Base-by-base conservation (phyloP, 2,329 filamentous ascomycete species). In the Fusarium torreyae region DNA sequence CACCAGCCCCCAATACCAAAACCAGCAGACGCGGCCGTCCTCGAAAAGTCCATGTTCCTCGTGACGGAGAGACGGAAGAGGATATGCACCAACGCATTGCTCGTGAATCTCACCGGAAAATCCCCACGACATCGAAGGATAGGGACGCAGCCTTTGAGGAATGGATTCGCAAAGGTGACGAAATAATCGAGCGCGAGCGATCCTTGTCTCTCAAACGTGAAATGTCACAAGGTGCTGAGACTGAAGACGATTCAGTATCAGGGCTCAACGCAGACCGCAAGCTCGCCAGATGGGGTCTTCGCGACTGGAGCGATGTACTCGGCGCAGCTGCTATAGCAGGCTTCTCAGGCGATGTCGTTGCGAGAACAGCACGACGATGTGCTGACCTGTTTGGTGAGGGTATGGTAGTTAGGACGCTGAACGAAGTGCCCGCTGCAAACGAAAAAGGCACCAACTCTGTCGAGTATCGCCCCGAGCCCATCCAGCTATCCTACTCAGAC, bases 261-360 rank as follows among this genome's bases (percentile, higher is more conserved):
- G 68, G 71, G 31, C 67, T 59, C 33, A 74, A 70, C 20, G 45
- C 48, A 14, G 73, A 75, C 15, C 69, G 64, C n/a, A 78, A 71
- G 55, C 72, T 78, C 5, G 68, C 72, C 3, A 73, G 77, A 44
- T 84, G 77, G 76, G 83, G 78, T 15, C 81, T 89, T 14, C 87
- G 92, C 22, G 92, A 97, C 80, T 98, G 95, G 95, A 92, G 89
- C 70, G 93, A 97, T 70, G 87, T 98, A 2, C 81, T 98, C 28
- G 92, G 92, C 1, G 85, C 94, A 1, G 95, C 95, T 4, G 87
- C 92, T 0, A 81, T 97, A 50, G 87, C 87, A 3, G 93, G 92
- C 0, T 94, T 94, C 79, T 82, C 91, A 2, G 78, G 84, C 0
- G 78, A 82, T 1, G 91, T 89, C 1, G 80, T 98, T 14, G 86